phyloP scores from a whole-genome alignment of 2,329 filamentous ascomycete genomes.

The Claviceps spartinae region DNA sequence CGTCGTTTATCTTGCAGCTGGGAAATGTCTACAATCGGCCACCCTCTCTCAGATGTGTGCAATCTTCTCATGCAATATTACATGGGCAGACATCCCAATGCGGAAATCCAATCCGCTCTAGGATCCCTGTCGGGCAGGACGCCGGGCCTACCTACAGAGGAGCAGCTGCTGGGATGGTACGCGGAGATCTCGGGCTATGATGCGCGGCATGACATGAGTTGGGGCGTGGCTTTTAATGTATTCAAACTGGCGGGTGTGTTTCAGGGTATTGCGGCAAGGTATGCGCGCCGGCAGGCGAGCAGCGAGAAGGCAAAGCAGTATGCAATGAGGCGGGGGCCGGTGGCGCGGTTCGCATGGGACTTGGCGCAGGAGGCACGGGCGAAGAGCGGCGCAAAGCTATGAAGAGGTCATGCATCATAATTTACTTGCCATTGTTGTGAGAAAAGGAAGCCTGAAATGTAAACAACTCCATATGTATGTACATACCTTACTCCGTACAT shows the following conservation, averaged over 20 bases:
- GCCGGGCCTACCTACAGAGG: constrained; percentile 43
- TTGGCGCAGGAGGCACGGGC: constrained; percentile 39
- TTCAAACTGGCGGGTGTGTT: constrained; percentile 49
- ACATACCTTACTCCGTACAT: no score
- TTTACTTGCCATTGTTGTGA: no score
- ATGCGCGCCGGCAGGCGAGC: constrained; percentile 76
- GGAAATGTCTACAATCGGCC: constrained; percentile 98
- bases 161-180: constrained; percentile 29
- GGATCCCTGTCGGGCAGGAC: constrained; percentile 50
- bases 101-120: constrained; percentile 17
- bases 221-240: constrained; percentile 49
- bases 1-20: constrained; percentile 36
- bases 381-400: constrained; percentile 16
- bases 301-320: constrained; percentile 68
- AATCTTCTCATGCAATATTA: constrained; percentile 48
- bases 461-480: no score
- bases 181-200: constrained; percentile 52
- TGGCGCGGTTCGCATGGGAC: constrained; percentile 69
- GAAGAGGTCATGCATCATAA: not conserved
- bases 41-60: constrained; percentile 79
- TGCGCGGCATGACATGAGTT: constrained; percentile 43
- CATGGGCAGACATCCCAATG: constrained; percentile 16
- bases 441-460: no score
- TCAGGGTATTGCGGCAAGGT: constrained; percentile 86
- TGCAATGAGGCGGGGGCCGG: constrained; percentile 51